These are phyloP conservation scores for Lachancea dasiensis DNA, from an alignment of 805 yeast species.

Conservation along the genomic window DNA sequence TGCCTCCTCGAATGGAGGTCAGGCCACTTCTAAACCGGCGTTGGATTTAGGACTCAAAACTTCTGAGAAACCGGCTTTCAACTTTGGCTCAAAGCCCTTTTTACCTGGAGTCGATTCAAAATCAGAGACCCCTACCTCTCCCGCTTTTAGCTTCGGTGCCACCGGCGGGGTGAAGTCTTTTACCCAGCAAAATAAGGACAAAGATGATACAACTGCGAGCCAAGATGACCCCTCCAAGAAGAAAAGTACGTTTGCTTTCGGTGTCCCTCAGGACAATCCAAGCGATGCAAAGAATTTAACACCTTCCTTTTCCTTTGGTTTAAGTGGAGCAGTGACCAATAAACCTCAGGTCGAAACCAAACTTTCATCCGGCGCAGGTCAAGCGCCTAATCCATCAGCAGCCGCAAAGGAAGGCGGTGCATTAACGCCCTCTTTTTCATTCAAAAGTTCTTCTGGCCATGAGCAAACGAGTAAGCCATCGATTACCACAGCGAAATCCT, in stretches of 20 bases:
- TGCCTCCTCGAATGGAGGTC: neutral
- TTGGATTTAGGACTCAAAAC: neutral
- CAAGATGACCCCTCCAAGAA: neutral
- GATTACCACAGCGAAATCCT: neutral
- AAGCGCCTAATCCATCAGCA: neutral
- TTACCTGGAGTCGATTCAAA: neutral
- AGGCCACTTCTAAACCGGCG: neutral
- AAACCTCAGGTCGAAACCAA: too few relatives aligned
- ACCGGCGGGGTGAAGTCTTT: too few relatives aligned
- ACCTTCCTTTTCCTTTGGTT: too few relatives aligned
- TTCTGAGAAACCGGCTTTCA: neutral
- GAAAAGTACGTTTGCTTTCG: neutral
- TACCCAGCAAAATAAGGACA: too few relatives aligned
- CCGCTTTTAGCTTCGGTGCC: conserved; percentile 9
- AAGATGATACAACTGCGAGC: too few relatives aligned
- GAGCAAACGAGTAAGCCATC: too few relatives aligned
- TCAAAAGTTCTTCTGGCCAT: neutral
- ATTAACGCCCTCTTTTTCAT: conserved; percentile 1
- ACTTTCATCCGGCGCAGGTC: neutral
- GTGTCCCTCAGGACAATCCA: too few relatives aligned
- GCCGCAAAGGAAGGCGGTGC: neutral
- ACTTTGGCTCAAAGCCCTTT: neutral
- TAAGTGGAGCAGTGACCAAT: too few relatives aligned
- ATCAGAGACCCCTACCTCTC: conserved; percentile 1
- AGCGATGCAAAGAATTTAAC: too few relatives aligned